Conservation (phyloP, 2,329 filamentous ascomycete species). For the Davidsoniella eucalypti region DNA sequence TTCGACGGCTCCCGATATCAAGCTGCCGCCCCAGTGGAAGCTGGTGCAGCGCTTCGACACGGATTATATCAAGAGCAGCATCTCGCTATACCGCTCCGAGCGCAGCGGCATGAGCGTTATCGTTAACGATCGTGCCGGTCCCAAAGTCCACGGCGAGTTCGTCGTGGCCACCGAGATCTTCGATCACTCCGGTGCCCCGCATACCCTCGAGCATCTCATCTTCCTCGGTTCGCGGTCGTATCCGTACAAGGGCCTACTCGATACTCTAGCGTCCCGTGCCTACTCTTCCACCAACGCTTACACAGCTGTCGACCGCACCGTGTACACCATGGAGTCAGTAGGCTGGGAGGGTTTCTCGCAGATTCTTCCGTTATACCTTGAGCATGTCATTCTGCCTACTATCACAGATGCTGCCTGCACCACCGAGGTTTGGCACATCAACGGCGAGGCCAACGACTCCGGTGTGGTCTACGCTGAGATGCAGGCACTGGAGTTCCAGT, state of each 20-base stretch:
- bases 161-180: slow-evolving; percentile 92
- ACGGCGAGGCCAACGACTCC: slow-evolving; percentile 85
- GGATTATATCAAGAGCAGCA: slow-evolving; percentile 73
- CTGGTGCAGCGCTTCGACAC: slow-evolving; percentile 68
- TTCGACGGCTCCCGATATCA: slow-evolving; percentile 5
- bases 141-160: slow-evolving; percentile 93
- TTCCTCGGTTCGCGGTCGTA: slow-evolving; percentile 91
- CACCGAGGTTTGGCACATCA: slow-evolving; percentile 91
- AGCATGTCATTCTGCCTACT: slow-evolving; percentile 82
- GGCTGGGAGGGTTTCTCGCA: slow-evolving; percentile 96
- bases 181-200: slow-evolving; percentile 86
- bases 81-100: slow-evolving; percentile 92
- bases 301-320: slow-evolving; percentile 92
- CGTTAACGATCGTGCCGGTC: slow-evolving; percentile 79
- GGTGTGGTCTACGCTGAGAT: slow-evolving; percentile 98
- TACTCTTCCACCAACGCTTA: slow-evolving; percentile 94
- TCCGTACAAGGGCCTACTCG: slow-evolving; percentile 84
- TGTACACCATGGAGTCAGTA: slow-evolving; percentile 86
- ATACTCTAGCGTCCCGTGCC: slow-evolving; percentile 82
- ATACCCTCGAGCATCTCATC: slow-evolving; percentile 67
- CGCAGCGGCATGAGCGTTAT: slow-evolving; percentile 89
- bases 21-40: slow-evolving; percentile 12
- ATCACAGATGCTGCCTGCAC: slow-evolving; percentile 85
- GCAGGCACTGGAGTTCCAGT: slow-evolving; percentile 83
- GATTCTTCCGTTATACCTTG: slow-evolving; percentile 85